Percentiles rank a stretch among this genome's conserved stretches.
phyloP scores from a whole-genome alignment of 1,284 basidiomycete genomes.

The Irpex rosettiformis region DNA sequence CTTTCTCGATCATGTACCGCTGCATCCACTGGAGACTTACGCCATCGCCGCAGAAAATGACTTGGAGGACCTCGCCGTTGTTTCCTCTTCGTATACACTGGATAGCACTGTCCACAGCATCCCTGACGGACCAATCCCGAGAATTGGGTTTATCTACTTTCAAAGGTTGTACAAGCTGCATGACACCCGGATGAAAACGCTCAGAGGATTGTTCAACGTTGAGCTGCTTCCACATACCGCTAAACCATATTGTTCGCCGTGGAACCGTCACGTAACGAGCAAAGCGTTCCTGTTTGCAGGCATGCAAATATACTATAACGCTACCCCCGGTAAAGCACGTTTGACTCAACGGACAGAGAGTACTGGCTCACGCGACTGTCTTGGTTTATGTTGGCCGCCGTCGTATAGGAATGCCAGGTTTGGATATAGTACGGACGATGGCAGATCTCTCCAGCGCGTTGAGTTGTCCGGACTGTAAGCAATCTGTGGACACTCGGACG shows the following conservation, averaged over 20 bases:
- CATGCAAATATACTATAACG: not conserved
- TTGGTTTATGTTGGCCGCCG: too few species aligned
- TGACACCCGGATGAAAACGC: not conserved
- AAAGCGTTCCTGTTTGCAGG: not conserved
- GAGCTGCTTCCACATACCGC: not conserved
- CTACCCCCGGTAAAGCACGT: not conserved
- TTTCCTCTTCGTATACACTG: slow-evolving; percentile 22
- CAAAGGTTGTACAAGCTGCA: slow-evolving; percentile 38
- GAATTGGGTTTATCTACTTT: slow-evolving; percentile 33
- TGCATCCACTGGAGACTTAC: slow-evolving; percentile 25
- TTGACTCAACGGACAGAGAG: not conserved
- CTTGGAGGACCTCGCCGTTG: slow-evolving; percentile 24
- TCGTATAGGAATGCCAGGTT: not conserved
- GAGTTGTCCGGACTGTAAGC: not conserved
- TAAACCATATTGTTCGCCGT: not conserved
- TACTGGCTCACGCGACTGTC: not conserved
- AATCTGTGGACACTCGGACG: not conserved
- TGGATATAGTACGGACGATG: not conserved
- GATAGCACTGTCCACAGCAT: slow-evolving; percentile 22
- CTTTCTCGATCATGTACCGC: slow-evolving; percentile 22
- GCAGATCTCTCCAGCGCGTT: not conserved
- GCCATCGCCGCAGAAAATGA: slow-evolving; percentile 22
- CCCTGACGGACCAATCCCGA: slow-evolving; percentile 29
- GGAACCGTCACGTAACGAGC: not conserved
- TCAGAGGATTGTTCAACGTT: not conserved